Base-by-base conservation (phyloP, 257 asterid species). In the Sherardia arvensis region DNA sequence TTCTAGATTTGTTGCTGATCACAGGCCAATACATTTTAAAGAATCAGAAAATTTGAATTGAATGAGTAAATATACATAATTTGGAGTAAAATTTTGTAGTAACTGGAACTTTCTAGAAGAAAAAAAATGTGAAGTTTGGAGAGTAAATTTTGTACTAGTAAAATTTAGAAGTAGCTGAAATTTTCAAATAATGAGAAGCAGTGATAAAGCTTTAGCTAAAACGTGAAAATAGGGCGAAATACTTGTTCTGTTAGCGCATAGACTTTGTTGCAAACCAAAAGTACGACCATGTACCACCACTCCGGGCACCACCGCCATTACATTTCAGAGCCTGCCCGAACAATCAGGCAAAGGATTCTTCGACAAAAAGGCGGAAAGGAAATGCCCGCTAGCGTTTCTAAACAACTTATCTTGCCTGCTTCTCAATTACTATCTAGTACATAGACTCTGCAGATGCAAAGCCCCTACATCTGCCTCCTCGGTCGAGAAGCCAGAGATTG, bases 401-500 rank as follows among this genome's bases (percentile, higher is more conserved):
- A 27, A 11, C n/a, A 57, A 71, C n/a, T 4, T 57, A 17, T 0
- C 8, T 33, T 21, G 32, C 59, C 53, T 20, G 23, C 34, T 29
- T 21, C 61, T 7, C 14, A 21, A 14, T 33, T 26, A 43, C 20
- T 15, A 15, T 0, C 43, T 45, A 8, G 17, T 17, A 32, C 59
- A 10, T 55, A 30, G 33, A 6, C 8, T 21, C 23, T 27, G 23
- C 1, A 29, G 20, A 5, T 18, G 34, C 10, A 25, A 2, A 47
- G 4, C 38, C 38, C n/a, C 6, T 71, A 66, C 49, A 66, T 8
- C 43, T 61, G 76, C 20, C 71, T 59, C 68, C 66, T 69, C 48
- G 92, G 47, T 71, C 82, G 86, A 60, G 96, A 79, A 62, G 69
- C 82, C 76, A 91, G 57, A 0, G 91, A 53, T 3, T 78, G 88